Evolutionary conservation across 305 asterid species (phyloP), one percentile per base, ranked within the genome.

Genomic region (Fraxinus xanthoxyloides): DNA sequence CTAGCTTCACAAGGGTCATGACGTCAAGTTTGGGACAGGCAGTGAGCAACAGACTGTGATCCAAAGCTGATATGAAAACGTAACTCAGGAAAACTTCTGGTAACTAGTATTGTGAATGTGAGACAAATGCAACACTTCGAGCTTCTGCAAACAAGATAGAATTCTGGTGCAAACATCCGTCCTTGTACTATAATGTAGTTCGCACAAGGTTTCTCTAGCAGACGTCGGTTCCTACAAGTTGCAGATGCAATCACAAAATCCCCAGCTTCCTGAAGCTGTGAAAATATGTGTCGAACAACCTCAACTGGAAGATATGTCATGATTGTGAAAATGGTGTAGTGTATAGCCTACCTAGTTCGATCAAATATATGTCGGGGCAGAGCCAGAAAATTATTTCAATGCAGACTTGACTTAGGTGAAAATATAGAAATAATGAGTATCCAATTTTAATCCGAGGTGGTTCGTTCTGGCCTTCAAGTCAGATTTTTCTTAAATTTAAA

Each of bases 241-340:
- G 98, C 92, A 65, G 98, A 92, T 70, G 98, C 98, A 82, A 92
- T 88, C 77, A 94, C 94, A 74, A 92, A 90, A 77, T 94, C 97
- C 1, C 95, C 90, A 1, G 98, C 97, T 78, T 95, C 92, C 78
- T 90, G 95, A 8, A 94, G 90, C 46, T 88, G 86, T 32, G 36
- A 32, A 32, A 32, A 31, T 31, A 32, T 32, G 36, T 32, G 36
- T 32, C 36, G 36, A 32, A 4, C 36, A 32, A 32, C 36, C 7
- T 32, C 36, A 32, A 32, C 36, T 32, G 7, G 36, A 32, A 32
- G 36, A 32, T 32, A 5, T 7, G 4, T 7, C 36, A 32, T 32
- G 36, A 32, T 32, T 32, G 36, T 32, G 36, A 32, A 32, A 32
- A 32, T 32, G 36, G 36, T 32, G 36, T 4, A 32, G 36, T 4